These are phyloP conservation scores for Cocos nucifera DNA, from an alignment of 176 grass and related monocot genomes.

Conservation along the genomic window DNA sequence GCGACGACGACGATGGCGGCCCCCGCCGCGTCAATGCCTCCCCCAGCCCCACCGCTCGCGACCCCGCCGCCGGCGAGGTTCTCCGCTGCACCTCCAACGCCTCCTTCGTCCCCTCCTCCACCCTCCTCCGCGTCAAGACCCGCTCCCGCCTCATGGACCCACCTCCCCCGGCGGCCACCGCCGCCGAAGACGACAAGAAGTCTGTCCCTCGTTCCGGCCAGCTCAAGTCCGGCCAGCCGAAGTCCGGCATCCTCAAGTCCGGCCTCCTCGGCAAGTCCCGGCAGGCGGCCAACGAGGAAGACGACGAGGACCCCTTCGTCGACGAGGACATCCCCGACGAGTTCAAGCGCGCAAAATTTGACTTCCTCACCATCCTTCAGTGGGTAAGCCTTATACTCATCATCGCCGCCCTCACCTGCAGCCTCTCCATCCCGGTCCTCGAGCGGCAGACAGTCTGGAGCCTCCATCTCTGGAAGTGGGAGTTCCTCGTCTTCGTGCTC, in stretches of 20 bases:
- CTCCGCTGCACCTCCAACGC: slow-evolving; percentile 65
- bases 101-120: slow-evolving; percentile 8
- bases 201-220: slow-evolving; percentile 42
- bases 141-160: slow-evolving; percentile 69
- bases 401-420: slow-evolving; percentile 44
- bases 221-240: slow-evolving; percentile 20
- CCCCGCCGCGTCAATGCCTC: slow-evolving; percentile 16
- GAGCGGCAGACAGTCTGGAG: slow-evolving; percentile 21
- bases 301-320: slow-evolving; percentile 76
- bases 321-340: slow-evolving; percentile 61
- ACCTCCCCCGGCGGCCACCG: slow-evolving; percentile 21
- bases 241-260: slow-evolving; percentile 1
- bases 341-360: slow-evolving; percentile 43
- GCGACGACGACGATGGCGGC: not conserved
- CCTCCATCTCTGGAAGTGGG: slow-evolving; percentile 70
- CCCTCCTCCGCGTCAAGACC: slow-evolving; percentile 50
- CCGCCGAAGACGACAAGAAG: not conserved
- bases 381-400: slow-evolving; percentile 72
- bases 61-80: slow-evolving; percentile 32
- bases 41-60: not conserved
- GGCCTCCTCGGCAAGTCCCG: slow-evolving; percentile 25
- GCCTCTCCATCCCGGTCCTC: slow-evolving; percentile 27
- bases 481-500: slow-evolving; percentile 53
- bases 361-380: slow-evolving; percentile 50
- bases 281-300: slow-evolving; percentile 31